A percentile compares a stretch with the other conserved stretches of the same genome.
phyloP scores from a whole-genome alignment of 805 yeast species.

The Clavispora fructus region DNA sequence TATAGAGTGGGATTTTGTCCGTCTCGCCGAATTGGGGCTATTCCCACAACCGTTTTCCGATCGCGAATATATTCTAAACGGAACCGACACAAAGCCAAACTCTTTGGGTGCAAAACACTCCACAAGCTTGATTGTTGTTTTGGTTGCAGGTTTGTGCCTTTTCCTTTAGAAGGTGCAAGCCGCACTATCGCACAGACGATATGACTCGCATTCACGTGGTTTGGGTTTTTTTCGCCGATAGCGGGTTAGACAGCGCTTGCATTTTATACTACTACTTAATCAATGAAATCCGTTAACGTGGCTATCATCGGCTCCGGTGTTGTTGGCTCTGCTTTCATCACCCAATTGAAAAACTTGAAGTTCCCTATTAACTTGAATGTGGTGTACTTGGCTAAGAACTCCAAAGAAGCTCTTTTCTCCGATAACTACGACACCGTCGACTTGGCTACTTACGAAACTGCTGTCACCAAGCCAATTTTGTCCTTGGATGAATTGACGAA shows the following conservation, averaged over 20 bases:
- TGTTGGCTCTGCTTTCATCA: conserved; percentile 87
- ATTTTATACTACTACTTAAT: not conserved
- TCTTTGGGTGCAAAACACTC: not conserved
- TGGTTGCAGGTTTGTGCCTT: not conserved
- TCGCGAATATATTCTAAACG: conserved; percentile 24
- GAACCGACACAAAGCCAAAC: conserved; percentile 25
- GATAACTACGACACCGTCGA: conserved; percentile 68
- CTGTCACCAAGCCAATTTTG: conserved; percentile 43
- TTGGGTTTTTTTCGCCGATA: not conserved
- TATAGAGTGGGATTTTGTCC: conserved; percentile 60
- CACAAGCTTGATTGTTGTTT: not conserved
- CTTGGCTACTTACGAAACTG: conserved; percentile 51
- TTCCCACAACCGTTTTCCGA: conserved; percentile 56
- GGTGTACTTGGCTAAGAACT: conserved; percentile 68
- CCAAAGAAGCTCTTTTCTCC: conserved; percentile 64
- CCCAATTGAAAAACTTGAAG: conserved; percentile 64
- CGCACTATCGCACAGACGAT: not conserved
- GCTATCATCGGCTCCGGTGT: conserved; percentile 77
- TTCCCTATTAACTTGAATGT: conserved; percentile 68
- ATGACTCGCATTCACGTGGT: not conserved
- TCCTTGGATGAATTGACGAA: conserved; percentile 53
- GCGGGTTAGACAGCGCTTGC: not conserved
- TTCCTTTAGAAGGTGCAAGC: not conserved
- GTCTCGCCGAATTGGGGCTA: conserved; percentile 43
- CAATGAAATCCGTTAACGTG: conserved; percentile 30